Evolutionary conservation across 768 basidiomycete species (phyloP).

Genomic region (Phanerodontia chrysosporium): DNA sequence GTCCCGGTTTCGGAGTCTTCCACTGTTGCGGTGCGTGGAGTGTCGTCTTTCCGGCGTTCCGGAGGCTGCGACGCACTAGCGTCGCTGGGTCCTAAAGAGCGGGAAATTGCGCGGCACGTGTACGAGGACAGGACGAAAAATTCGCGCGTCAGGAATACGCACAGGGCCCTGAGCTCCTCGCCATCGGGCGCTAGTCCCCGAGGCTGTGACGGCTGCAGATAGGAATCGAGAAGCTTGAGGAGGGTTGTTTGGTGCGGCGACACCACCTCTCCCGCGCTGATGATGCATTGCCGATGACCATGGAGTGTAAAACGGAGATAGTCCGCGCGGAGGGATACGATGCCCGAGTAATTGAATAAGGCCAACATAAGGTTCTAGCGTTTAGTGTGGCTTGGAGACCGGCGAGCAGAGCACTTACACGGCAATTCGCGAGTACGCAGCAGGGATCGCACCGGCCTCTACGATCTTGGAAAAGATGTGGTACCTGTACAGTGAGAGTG

Average conservation of each 20-base stretch:
- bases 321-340: not conserved
- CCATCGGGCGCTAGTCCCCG: not conserved
- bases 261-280: slow-evolving; percentile 64
- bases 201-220: slow-evolving; percentile 44
- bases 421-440: slow-evolving; percentile 55
- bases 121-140: slow-evolving; percentile 63
- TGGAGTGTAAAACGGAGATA: not conserved
- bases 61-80: not conserved
- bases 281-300: slow-evolving; percentile 6
- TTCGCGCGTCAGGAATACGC: slow-evolving; percentile 38
- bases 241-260: slow-evolving; percentile 85
- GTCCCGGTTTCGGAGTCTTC: not conserved
- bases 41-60: not conserved
- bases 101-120: slow-evolving; percentile 47
- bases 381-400: not conserved
- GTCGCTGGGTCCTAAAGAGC: slow-evolving; percentile 34
- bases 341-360: not conserved
- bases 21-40: not conserved
- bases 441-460: slow-evolving; percentile 51
- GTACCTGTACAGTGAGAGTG: slow-evolving; percentile 42
- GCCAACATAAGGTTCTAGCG: not conserved
- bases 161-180: slow-evolving; percentile 31
- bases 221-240: slow-evolving; percentile 83
- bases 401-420: slow-evolving; percentile 42
- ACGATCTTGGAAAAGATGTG: slow-evolving; percentile 61